Evolutionary conservation across 2,329 filamentous ascomycete genomes (phyloP).

Genomic region (Cladosporium sp.): DNA sequence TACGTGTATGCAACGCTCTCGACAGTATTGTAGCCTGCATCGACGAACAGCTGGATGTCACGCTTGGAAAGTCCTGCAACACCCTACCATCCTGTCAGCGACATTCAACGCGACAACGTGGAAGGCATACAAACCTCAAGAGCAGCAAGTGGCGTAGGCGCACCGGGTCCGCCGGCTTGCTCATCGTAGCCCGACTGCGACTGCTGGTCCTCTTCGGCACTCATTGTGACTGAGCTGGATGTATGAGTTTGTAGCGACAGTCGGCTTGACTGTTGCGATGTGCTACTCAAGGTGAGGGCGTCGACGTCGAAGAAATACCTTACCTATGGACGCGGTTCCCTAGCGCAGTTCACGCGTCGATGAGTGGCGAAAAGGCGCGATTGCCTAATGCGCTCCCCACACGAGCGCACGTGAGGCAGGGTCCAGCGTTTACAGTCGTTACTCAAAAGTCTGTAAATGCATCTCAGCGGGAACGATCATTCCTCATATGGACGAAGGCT

Average conservation of each 20-base stretch:
- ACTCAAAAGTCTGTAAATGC: too few species aligned
- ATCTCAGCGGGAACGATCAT: too few species aligned
- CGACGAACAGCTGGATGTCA: conserved; percentile 87
- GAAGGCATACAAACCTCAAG: conserved; percentile 63
- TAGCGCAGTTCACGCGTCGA: background rate
- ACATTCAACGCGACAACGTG: background rate
- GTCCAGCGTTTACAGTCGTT: too few species aligned
- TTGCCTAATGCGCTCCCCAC: too few species aligned
- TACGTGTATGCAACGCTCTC: conserved; percentile 94
- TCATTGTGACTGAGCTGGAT: conserved; percentile 33
- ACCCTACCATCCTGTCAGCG: conserved; percentile 54
- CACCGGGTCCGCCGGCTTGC: conserved; percentile 75
- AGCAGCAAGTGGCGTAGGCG: conserved; percentile 81
- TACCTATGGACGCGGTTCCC: too few species aligned
- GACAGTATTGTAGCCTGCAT: conserved; percentile 91
- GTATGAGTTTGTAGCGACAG: background rate
- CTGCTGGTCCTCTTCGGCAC: conserved; percentile 53
- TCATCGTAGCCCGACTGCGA: conserved; percentile 70
- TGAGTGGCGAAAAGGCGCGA: too few species aligned
- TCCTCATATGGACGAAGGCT: too few species aligned
- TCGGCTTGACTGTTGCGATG: background rate
- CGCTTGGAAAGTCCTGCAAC: conserved; percentile 86
- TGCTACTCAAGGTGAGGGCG: background rate
- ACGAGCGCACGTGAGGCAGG: too few species aligned
- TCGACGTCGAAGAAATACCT: background rate